Base-by-base conservation (phyloP, 2,329 filamentous ascomycete genomes). In the Blastomyces gilchristii region DNA sequence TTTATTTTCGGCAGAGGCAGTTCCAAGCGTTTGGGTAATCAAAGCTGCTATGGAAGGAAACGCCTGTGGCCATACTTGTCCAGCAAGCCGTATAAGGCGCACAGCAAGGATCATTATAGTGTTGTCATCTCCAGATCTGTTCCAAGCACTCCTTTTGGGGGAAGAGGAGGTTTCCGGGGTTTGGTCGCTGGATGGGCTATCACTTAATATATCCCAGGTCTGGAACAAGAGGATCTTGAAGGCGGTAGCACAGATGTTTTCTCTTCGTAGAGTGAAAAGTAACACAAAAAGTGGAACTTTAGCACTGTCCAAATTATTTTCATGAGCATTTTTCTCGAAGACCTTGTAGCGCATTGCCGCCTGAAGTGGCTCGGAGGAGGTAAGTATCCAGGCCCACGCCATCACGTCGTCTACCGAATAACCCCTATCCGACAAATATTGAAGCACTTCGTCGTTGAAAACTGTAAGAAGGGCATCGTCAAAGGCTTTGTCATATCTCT, bases 81-180 rank as follows among this genome's bases (percentile, higher is more conserved):
- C 78, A 63, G 82, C 81, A 73, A 82, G 80, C 22, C 77, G 77
- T 47, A 83, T 69, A 37, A 85, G 73, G 28, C 80, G 77, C 58
- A 77, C 69, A 60, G 80, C 75, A 39, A 81, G 70, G 25, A 73
- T 69, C 66, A 78, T 72, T 47, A 77, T 70, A 18, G 69, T 72
- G n/a, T 66, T 70, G 39, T 62, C 41, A 60, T 66, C 63, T 25
- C 63, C 61, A 68, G 64, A 56, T 71, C 68, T 34, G 74, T 65
- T 60, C 64, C 63, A 49, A 16, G 58, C 7, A 31, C 67, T 67
- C 60, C 62, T 59, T 59, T 43, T 59, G 34, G 12, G 28, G 28
- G 25, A 41, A 50, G 43, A 59, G 49, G 37, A 49, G 2, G 9
- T 59, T 49, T 49, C 41, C 12, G 18, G 6, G 8, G 34, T 41